Evolutionary conservation across 306 rosid species (phyloP), one percentile per base, ranked within the genome.

Genomic region (Aeschynomene evenia): DNA sequence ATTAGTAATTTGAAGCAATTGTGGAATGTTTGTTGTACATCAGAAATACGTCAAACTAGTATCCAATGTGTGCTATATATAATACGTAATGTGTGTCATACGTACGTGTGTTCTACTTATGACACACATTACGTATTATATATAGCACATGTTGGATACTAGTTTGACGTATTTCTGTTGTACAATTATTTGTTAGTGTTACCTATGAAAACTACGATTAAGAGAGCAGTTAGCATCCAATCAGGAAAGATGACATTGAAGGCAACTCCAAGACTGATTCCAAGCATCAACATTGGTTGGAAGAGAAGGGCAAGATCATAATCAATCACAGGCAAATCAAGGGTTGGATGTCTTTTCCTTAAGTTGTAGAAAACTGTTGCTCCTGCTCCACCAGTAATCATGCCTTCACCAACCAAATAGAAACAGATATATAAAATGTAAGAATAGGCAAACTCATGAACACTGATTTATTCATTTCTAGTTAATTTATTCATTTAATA

Each of bases 361-460:
- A 89, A 20, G 40, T 85, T 89, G 81, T 83, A 89, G 73, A 83
- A 75, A 7, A 89, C 93, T 2, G 89, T 78, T 76, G 91, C 88
- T 29, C 85, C 96, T 56, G 96, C 91, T 58, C 87, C 96, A 7
- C 93, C 96, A 24, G 89, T 89, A 5, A 89, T 81, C 96, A 87
- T 87, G 77, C 86, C 96, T 89, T 49, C 2, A 56, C 12, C 66
- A 63, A 37, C 9, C 36, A 66, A 68, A 79, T 26, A 45, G 2
- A 15, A 36, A 51, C 48, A 60, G 19, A 5, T 52, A 60, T n/a
- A n/a, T n/a, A n/a, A n/a, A 28, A 28, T 28, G 31, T 28, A 3
- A 3, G 31, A 28, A 28, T 3, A 28, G 31, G 31, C 31, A 28
- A 28, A 28, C 31, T 28, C 31, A 28, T 28, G 31, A 28, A 28